Evolutionary conservation across 805 yeast genomes (phyloP).

Genomic region (Monosporozyma yasuniensis): DNA sequence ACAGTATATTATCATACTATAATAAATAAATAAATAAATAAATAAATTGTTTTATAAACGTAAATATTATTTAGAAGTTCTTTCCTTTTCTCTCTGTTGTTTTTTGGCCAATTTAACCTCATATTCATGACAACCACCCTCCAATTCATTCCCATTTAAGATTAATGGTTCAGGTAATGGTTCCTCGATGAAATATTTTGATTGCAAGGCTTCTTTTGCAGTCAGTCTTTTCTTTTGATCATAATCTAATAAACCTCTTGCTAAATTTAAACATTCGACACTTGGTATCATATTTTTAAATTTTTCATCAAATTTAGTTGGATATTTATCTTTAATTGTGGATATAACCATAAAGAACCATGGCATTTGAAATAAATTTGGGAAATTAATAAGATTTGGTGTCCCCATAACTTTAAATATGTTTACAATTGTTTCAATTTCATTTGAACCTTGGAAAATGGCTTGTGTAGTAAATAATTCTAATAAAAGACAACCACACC

Average conservation of each 20-base stretch:
- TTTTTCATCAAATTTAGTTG: conserved; percentile 33
- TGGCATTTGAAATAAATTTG: conserved; percentile 66
- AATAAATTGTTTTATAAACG: no score
- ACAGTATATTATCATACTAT: no score
- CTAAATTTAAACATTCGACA: conserved; percentile 53
- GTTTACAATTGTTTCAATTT: conserved; percentile 68
- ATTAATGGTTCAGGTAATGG: conserved; percentile 56
- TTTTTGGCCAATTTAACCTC: conserved; percentile 63
- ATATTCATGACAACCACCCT: conserved; percentile 94
- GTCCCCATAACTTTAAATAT: conserved; percentile 85
- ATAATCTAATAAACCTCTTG: conserved; percentile 50
- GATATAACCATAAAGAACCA: conserved; percentile 88
- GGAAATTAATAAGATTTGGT: conserved; percentile 68
- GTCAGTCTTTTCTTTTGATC: conserved; percentile 62
- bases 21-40: no score
- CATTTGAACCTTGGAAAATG: conserved; percentile 81
- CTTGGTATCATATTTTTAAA: conserved; percentile 39
- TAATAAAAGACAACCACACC: conserved; percentile 82
- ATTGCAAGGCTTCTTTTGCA: conserved; percentile 61
- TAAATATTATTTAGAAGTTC: conserved; percentile 1
- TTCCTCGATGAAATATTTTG: conserved; percentile 60
- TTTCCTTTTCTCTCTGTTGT: conserved; percentile 30
- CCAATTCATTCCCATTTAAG: conserved; percentile 37
- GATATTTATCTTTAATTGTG: conserved; percentile 24
- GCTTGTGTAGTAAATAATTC: conserved; percentile 74